Percentiles rank a stretch among this genome's conserved stretches.
phyloP scores from a whole-genome alignment of 495 filamentous ascomycete genomes.

The Xylaria venustula region DNA sequence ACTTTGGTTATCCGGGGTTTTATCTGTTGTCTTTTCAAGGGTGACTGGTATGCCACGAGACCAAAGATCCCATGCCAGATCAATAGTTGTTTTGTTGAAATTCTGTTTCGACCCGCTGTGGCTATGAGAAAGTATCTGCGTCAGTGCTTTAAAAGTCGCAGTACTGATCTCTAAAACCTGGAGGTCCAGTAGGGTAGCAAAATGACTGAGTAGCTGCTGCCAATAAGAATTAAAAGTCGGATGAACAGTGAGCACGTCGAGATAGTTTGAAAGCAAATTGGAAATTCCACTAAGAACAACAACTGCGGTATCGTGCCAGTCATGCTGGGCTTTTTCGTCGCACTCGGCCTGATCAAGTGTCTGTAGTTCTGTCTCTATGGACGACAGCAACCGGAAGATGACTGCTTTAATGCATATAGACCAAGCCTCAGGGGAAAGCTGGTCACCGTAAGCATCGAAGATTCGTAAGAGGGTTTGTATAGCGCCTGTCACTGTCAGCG shows the following conservation, averaged over 20 bases:
- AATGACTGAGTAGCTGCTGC: slow-evolving; percentile 65
- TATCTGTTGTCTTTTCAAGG: slow-evolving; percentile 28
- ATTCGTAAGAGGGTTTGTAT: slow-evolving; percentile 89
- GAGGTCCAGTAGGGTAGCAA: slow-evolving; percentile 58
- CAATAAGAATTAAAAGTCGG: slow-evolving; percentile 62
- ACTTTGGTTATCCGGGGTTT: slow-evolving; percentile 65
- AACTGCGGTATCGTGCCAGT: slow-evolving; percentile 77
- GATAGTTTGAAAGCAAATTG: slow-evolving; percentile 65
- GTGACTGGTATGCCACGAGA: slow-evolving; percentile 57
- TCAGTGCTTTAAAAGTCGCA: slow-evolving; percentile 66
- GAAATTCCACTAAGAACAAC: slow-evolving; percentile 70
- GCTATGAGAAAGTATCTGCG: slow-evolving; percentile 61
- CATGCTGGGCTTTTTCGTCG: slow-evolving; percentile 42
- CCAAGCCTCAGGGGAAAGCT: slow-evolving; percentile 77
- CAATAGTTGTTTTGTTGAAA: slow-evolving; percentile 57
- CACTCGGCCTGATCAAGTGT: slow-evolving; percentile 20
- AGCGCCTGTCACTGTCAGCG: slow-evolving; percentile 50
- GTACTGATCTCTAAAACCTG: slow-evolving; percentile 67
- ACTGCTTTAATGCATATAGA: slow-evolving; percentile 76
- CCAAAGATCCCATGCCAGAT: slow-evolving; percentile 74
- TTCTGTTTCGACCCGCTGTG: slow-evolving; percentile 44
- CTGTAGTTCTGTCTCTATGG: slow-evolving; percentile 49
- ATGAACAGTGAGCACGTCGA: slow-evolving; percentile 58
- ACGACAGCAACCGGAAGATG: slow-evolving; percentile 69
- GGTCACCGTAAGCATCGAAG: slow-evolving; percentile 85